Evolutionary conservation across 106 monocot species (phyloP).

Genomic region (Posidonia australis): DNA sequence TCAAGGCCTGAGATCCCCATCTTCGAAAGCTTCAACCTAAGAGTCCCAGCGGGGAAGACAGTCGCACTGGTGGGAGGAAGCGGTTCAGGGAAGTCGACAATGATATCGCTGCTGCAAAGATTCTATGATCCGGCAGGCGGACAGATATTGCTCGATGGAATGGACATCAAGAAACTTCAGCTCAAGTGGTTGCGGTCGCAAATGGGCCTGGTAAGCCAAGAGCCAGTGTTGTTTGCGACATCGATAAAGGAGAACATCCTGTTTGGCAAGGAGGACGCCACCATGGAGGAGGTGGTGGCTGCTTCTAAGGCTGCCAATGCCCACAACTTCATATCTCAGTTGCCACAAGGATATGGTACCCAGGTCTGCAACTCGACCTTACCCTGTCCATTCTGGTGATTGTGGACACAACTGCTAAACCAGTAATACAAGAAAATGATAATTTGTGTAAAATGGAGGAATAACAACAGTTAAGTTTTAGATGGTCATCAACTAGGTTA

Average conservation of each 20-base stretch:
- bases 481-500: too few species aligned
- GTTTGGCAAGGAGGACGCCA: slow-evolving; percentile 23
- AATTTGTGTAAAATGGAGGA: too few species aligned
- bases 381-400: too few species aligned
- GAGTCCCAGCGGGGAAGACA: slow-evolving; percentile 45
- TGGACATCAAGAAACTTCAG: slow-evolving; percentile 39
- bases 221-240: slow-evolving; percentile 75
- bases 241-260: slow-evolving; percentile 36
- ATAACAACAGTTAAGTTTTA: too few species aligned
- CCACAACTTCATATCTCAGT: slow-evolving; percentile 38
- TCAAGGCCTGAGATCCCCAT: slow-evolving; percentile 39
- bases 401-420: too few species aligned
- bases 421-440: too few species aligned
- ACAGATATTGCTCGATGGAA: slow-evolving; percentile 47
- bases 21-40: slow-evolving; percentile 34
- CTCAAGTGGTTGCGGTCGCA: slow-evolving; percentile 80
- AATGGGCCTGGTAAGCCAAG: slow-evolving; percentile 88
- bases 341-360: slow-evolving; percentile 40
- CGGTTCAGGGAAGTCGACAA: slow-evolving; percentile 70
- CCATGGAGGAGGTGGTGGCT: slow-evolving; percentile 21
- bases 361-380: slow-evolving; percentile 13
- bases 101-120: slow-evolving; percentile 46
- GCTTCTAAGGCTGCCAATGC: slow-evolving; percentile 35
- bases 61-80: slow-evolving; percentile 62
- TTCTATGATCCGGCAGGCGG: slow-evolving; percentile 49